Conservation (phyloP, 169 alveolate genomes). For the Cryptosporidium sp. region DNA sequence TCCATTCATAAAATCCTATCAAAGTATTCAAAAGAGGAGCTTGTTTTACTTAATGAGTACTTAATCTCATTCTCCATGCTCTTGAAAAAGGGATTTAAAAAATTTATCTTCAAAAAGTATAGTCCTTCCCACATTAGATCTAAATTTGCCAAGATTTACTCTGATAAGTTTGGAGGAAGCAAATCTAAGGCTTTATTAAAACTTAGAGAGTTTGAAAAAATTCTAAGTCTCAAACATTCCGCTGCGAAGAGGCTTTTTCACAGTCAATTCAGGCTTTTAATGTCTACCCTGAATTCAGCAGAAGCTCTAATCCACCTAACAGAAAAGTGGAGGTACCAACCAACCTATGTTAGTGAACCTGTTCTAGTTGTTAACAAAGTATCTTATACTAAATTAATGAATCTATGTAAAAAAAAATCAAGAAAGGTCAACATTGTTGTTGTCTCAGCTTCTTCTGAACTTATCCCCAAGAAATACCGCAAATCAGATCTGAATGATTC, state of each 20-base stretch:
- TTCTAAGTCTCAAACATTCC: conserved; percentile 28
- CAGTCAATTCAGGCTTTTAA: conserved; percentile 24
- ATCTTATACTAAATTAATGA: conserved; percentile 1
- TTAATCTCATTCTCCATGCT: conserved; percentile 12
- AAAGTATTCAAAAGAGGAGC: conserved; percentile 9
- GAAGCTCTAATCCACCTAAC: conserved; percentile 13
- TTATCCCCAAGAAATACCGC: conserved; percentile 16
- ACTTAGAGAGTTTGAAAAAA: conserved; percentile 54
- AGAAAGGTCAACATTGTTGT: conserved; percentile 17
- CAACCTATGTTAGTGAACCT: conserved; percentile 50
- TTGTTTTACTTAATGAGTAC: conserved; percentile 16
- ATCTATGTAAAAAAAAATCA: conserved; percentile 7
- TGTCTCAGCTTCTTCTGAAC: conserved; percentile 49
- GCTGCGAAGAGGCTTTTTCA: conserved; percentile 40
- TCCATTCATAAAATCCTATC: conserved; percentile 12
- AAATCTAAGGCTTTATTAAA: conserved; percentile 25
- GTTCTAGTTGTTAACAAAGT: conserved; percentile 11
- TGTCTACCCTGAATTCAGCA: conserved; percentile 11
- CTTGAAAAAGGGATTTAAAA: background rate
- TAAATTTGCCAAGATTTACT: conserved; percentile 29
- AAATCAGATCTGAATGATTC: conserved; percentile 55
- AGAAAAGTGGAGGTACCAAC: conserved; percentile 64
- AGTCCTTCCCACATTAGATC: conserved; percentile 50
- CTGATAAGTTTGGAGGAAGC: conserved; percentile 49
- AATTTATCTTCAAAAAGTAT: conserved; percentile 12